Percentiles rank a stretch among this genome's conserved stretches.
These are phyloP conservation scores for Lachnellula occidentalis DNA, from an alignment of 2,329 filamentous ascomycete species.

Conservation along the genomic window DNA sequence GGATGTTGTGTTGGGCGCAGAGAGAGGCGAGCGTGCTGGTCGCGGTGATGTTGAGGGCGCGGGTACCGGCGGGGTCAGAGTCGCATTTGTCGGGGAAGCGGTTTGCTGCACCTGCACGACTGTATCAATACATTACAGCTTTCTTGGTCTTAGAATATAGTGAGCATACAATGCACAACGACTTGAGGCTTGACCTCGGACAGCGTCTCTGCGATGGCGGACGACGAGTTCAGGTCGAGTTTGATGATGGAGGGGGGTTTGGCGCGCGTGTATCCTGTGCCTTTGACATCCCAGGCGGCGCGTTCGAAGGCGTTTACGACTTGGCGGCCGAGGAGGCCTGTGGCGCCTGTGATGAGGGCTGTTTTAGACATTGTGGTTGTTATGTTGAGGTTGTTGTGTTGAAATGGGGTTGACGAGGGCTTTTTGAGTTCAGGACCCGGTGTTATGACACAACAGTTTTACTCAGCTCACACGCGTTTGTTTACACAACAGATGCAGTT, in stretches of 20 bases:
- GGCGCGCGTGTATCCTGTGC: slow-evolving; percentile 69
- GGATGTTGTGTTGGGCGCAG: slow-evolving; percentile 53
- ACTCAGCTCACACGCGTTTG: not conserved
- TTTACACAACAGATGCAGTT: not conserved
- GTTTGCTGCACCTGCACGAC: slow-evolving; percentile 67
- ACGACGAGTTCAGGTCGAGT: slow-evolving; percentile 28
- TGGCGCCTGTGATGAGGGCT: slow-evolving; percentile 77
- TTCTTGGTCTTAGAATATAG: not conserved
- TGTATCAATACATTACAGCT: not conserved
- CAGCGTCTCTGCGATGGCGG: slow-evolving; percentile 45
- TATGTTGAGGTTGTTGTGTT: slow-evolving; percentile 1
- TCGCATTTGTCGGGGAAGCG: slow-evolving; percentile 84
- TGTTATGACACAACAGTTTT: not conserved
- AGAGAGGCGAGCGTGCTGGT: slow-evolving; percentile 60
- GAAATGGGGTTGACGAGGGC: not conserved
- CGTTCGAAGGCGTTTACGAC: slow-evolving; percentile 66
- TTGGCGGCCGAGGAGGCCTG: slow-evolving; percentile 75
- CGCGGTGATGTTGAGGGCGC: slow-evolving; percentile 67
- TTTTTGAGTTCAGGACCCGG: not conserved
- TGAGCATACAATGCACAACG: slow-evolving; percentile 68
- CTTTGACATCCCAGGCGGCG: slow-evolving; percentile 63
- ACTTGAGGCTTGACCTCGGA: slow-evolving; percentile 61
- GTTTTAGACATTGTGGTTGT: slow-evolving; percentile 36
- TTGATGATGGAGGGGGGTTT: slow-evolving; percentile 60
- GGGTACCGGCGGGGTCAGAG: slow-evolving; percentile 69